Evolutionary conservation across 768 basidiomycete species (phyloP), one percentile per base, ranked within the genome.

Genomic region (Pleurotus sapidus): DNA sequence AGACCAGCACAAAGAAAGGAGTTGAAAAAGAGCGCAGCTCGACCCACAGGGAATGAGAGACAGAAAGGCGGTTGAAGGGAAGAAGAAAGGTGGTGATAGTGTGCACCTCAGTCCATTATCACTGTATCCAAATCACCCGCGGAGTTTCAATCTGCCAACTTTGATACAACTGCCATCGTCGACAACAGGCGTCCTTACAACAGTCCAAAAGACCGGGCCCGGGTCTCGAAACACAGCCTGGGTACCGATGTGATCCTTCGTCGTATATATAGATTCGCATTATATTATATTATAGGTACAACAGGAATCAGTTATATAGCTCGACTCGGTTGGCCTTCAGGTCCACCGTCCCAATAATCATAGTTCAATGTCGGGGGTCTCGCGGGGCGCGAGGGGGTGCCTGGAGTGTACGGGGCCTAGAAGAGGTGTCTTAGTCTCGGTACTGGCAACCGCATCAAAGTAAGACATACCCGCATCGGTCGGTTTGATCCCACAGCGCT

Each of bases 21-120:
- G 49, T 38, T 54, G 37, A 38, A 47, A 51, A 58, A 57, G 69
- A 72, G 71, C 71, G 61, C 70, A 65, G 71, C 70, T 70, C 70
- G 60, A 63, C 60, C 59, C 57, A 46, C 45, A 64, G 57, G 62
- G 60, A 62, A 64, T 34, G 63, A 61, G 57, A 59, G 63, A 59
- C 53, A 61, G 58, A 60, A 55, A 57, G 56, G 30, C 30, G 57
- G 59, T 30, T 51, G 54, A 56, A 37, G 43, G 45, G 46, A 20
- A 49, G 34, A 43, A 49, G 45, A 56, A 46, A 30, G 49, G 49
- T 14, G n/a, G n/a, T 9, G 27, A 30, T 30, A 27, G 14, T 5
- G 49, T 39, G 38, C 37, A 39, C 51, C 12, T 17, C 27, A 20
- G n/a, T 11, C 34, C 15, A 39, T 42, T 15, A 39, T 37, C 51